Base-by-base conservation (phyloP, 164 flowering plant genomes). In the Sextonia rubra region DNA sequence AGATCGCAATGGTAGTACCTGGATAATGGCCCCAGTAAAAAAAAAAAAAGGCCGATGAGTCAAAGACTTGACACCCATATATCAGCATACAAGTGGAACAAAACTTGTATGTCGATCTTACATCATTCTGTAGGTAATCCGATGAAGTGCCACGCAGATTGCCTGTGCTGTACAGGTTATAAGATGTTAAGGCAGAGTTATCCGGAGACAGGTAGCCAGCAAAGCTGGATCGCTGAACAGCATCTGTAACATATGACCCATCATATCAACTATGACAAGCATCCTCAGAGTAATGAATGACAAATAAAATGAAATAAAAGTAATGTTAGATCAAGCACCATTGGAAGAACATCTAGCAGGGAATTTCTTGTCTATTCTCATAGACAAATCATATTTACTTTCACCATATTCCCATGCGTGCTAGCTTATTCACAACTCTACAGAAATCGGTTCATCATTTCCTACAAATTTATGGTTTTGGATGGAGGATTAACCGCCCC, bases 151-250 rank as follows among this genome's bases (percentile, higher is more conserved):
- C 77, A 63, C 52, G 82, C n/a, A n/a, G n/a, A 74, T 79, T 80
- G 76, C 32, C 64, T 61, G 85, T 70, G 52, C 71, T 64, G 69
- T 73, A 47, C 47, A 61, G 60, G 63, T 76, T 77, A 69, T 75
- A 79, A 58, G 80, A 60, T 47, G 76, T 26, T 26, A 82, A 76
- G 17, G 71, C 24, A 48, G 89, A 73, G 64, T 78, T n/a, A 64
- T 86, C 86, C 37, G 89, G 77, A 30, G 83, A 27, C 63, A 81
- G 68, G 73, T 85, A 80, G 25, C 89, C 89, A 73, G 88, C 82
- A 80, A 86, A 86, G 30, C 69, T 70, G 26, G 84, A 6, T 27
- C 47, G 25, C 12, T 47, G 68, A 65, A 65, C 68, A 63, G 15
- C 37, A n/a, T 65, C 68, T 65, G 68, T 1, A 1, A 27, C 30